Conservation (phyloP, 106 monocot species). For the Ottelia alismoides region DNA sequence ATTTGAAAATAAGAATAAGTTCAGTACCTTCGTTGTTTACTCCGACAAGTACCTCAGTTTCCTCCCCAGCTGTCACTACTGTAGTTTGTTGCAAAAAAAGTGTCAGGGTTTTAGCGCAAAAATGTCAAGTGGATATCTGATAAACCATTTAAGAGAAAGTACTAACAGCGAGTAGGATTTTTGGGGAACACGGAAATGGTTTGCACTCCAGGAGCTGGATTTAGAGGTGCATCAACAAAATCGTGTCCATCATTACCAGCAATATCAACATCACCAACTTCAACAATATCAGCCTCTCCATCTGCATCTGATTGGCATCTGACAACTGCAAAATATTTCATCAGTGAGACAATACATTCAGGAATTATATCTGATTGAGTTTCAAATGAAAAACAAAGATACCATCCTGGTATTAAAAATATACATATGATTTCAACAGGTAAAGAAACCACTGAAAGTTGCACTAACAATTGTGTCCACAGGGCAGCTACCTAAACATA, state of each 20-base stretch:
- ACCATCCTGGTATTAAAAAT: too few species aligned
- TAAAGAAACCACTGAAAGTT: too few species aligned
- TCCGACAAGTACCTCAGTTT: constrained; percentile 82
- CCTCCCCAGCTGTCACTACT: constrained; percentile 86
- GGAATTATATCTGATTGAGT: too few species aligned
- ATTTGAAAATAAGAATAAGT: too few species aligned
- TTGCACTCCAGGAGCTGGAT: constrained; percentile 74
- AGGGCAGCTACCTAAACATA: too few species aligned
- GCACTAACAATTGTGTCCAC: too few species aligned
- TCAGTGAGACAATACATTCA: too few species aligned
- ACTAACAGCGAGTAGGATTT: constrained; percentile 61
- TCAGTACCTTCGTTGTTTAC: constrained; percentile 93
- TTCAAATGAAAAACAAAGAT: too few species aligned
- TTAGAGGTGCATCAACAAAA: constrained; percentile 43
- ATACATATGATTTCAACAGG: too few species aligned
- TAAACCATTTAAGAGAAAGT: background rate
- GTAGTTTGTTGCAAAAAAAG: constrained; percentile 5
- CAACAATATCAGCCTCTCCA: constrained; percentile 47
- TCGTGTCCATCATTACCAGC: constrained; percentile 81
- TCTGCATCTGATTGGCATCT: constrained; percentile 52
- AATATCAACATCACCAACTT: constrained; percentile 76
- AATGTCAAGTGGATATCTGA: background rate
- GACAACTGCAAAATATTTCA: constrained; percentile 32
- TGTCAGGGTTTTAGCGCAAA: background rate
- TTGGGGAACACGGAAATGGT: constrained; percentile 86